Evolutionary conservation across 1,284 basidiomycete species (phyloP).

Genomic region (Vanrija sp.): DNA sequence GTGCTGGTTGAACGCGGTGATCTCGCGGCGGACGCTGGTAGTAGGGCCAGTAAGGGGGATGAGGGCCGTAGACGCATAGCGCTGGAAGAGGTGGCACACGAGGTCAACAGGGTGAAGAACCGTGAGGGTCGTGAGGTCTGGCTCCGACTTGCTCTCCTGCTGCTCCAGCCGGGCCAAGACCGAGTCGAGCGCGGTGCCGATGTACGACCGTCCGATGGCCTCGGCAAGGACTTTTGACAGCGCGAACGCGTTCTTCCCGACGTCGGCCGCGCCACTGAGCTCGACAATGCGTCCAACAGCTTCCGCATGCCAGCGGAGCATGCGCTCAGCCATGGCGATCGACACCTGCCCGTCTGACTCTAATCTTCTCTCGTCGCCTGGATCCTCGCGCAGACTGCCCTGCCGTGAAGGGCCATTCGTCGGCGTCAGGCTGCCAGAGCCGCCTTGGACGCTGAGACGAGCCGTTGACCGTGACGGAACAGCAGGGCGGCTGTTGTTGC

Average conservation of each 20-base stretch:
- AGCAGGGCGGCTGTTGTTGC: conserved; percentile 26
- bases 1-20: conserved; percentile 90
- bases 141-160: conserved; percentile 72
- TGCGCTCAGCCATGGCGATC: conserved; percentile 74
- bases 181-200: conserved; percentile 88
- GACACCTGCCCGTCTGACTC: conserved; percentile 71
- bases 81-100: conserved; percentile 93
- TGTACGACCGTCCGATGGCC: conserved; percentile 76
- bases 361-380: conserved; percentile 2
- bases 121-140: conserved; percentile 65
- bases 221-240: conserved; percentile 85
- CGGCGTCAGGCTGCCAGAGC: conserved; percentile 1
- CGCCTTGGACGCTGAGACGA: conserved; percentile 8
- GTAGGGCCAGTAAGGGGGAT: conserved; percentile 82
- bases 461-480: conserved; percentile 4
- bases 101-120: conserved; percentile 77
- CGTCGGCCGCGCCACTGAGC: conserved; percentile 70
- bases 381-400: background rate
- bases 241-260: conserved; percentile 87
- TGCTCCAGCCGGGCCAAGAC: conserved; percentile 68
- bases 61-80: conserved; percentile 87
- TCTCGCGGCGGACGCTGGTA: conserved; percentile 85
- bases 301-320: conserved; percentile 95
- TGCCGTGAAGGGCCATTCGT: conserved; percentile 1
- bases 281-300: conserved; percentile 88